phyloP scores from a whole-genome alignment of 116 monocot genomes.

The Dioscorea cayenensis region DNA sequence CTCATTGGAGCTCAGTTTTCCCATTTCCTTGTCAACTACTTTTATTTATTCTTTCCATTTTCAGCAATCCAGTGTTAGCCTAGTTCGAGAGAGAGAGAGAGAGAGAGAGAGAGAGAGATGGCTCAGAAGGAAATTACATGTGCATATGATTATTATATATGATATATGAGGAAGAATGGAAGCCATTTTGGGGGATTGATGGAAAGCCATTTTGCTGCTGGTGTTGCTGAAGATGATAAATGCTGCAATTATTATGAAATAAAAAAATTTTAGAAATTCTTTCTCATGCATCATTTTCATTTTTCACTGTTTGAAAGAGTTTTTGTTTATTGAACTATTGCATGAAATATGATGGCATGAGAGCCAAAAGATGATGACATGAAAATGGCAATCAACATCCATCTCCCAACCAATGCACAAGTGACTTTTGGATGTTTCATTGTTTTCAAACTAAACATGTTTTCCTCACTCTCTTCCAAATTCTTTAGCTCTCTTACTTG shows the following conservation, averaged over 20 bases:
- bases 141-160: background rate
- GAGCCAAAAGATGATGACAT: too few species aligned
- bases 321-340: too few species aligned
- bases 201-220: background rate
- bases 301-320: too few species aligned
- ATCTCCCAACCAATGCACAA: too few species aligned
- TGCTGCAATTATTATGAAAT: background rate
- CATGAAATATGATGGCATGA: too few species aligned
- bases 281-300: background rate
- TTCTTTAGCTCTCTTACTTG: too few species aligned
- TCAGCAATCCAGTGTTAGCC: background rate
- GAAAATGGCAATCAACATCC: too few species aligned
- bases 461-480: too few species aligned
- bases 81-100: too few species aligned
- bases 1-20: background rate
- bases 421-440: too few species aligned
- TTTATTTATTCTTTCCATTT: slow-evolving; percentile 1
- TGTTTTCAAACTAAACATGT: too few species aligned
- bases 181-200: background rate
- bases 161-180: background rate
- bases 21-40: background rate
- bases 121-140: background rate
- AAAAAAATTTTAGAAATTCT: slow-evolving; percentile 3
- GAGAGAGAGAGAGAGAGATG: background rate
- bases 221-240: background rate